These are phyloP conservation scores for Raphanus hybrid DNA, from an alignment of 441 rosid species.

Conservation along the genomic window DNA sequence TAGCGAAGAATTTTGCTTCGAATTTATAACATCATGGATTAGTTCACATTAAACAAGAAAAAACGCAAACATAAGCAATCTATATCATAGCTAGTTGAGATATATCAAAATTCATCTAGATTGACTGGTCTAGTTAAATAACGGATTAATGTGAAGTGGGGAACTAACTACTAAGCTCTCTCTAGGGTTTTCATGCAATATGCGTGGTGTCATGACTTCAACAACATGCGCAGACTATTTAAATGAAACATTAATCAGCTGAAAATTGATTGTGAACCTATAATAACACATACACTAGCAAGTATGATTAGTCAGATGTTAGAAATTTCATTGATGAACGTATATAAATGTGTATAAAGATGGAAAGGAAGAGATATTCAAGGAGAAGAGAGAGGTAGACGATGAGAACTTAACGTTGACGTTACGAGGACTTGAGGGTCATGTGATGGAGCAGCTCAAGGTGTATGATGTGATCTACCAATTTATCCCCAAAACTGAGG, in stretches of 20 bases:
- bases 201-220: background rate
- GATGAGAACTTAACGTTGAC: conserved; percentile 13
- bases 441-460: conserved; percentile 28
- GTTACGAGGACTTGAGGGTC: conserved; percentile 20
- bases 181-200: background rate
- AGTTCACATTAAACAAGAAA: too few species aligned
- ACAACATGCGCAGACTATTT: background rate
- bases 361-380: conserved; percentile 19
- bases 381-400: conserved; percentile 23
- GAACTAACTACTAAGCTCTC: background rate
- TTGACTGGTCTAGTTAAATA: background rate
- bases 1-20: too few species aligned
- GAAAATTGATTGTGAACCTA: background rate
- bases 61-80: too few species aligned
- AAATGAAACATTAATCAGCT: background rate
- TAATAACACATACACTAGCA: background rate
- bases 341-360: conserved; percentile 10
- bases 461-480: conserved; percentile 22
- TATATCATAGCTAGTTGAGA: too few species aligned
- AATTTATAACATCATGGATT: too few species aligned
- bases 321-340: background rate
- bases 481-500: conserved; percentile 20
- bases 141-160: background rate
- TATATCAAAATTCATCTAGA: too few species aligned
- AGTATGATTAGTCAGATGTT: conserved; percentile 1